Base-by-base conservation (phyloP, 108 stramenopile genomes). In the Skeletonema menzelii region DNA sequence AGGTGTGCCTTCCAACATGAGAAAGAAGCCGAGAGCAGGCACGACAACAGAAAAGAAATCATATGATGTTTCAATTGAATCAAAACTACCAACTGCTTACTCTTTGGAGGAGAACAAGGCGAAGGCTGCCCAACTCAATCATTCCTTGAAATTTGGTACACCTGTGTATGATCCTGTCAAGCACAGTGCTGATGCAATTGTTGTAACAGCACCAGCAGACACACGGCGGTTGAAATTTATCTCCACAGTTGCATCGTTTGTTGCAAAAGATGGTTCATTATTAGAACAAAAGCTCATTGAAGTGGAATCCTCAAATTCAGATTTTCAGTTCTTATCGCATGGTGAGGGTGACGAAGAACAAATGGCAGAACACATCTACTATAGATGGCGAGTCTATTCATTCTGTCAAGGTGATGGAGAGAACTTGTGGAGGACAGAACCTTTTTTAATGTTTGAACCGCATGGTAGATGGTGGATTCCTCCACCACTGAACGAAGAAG, bases 351-450 rank as follows among this genome's bases (percentile, higher is more conserved):
- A 76, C 60, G 55, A 40, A 37, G 37, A 74, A 57, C 40, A 35
- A 59, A 47, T 68, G 27, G 65, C 77, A 26, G 91, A 92, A 62
- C 86, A 85, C 37, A 73, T 90, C 19, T 90, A 82, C 60, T 92
- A 90, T 60, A 66, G 86, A 30, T 92, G 91, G 91, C 72, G 91
- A 56, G 91, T 92, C 0, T 92, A 86, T 63, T 70, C 87, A 17
- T 92, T 89, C 67, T 71, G 77, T 44, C 91, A 92, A 67, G 88
- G 88, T 10, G 84, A 85, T 58, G 82, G 75, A 0, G 72, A 73
- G 49, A 77, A 70, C 59, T 68, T 63, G 13, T 90, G 89, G 91
- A 65, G 85, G 49, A 86, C 86, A 12, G 84, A 85, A 19, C 91
- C 91, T 14, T 90, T 90, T 68, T 59, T 85, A 5, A 87, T 88